phyloP scores from a whole-genome alignment of 1,284 basidiomycete species.

The Tylopilus sp. region DNA sequence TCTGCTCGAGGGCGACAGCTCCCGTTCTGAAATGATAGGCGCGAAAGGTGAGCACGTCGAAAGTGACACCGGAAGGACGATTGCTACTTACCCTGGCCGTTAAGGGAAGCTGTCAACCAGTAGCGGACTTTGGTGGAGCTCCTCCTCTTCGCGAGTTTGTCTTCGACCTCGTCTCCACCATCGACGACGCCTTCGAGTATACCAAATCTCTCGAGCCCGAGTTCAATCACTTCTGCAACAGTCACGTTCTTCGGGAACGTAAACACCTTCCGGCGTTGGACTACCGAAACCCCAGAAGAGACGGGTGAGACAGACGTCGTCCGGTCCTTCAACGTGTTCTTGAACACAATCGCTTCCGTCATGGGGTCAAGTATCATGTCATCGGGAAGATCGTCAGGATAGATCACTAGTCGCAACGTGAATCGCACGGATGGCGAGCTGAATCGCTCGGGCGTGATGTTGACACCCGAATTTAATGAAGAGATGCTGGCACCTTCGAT shows the following conservation, averaged over 20 bases:
- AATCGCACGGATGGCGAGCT: constrained; percentile 80
- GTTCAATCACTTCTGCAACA: constrained; percentile 93
- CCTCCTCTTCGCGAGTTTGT: constrained; percentile 78
- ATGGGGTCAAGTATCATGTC: constrained; percentile 90
- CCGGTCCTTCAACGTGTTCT: constrained; percentile 59
- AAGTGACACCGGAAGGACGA: neutral
- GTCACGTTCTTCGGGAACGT: constrained; percentile 91
- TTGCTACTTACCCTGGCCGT: constrained; percentile 57
- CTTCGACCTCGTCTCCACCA: constrained; percentile 95
- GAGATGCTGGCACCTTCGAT: constrained; percentile 38
- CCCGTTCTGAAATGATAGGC: constrained; percentile 53
- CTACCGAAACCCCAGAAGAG: constrained; percentile 54
- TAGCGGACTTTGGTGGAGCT: constrained; percentile 81
- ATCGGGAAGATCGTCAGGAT: constrained; percentile 87
- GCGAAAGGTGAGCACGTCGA: constrained; percentile 10
- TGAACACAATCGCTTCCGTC: constrained; percentile 88
- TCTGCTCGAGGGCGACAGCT: constrained; percentile 72
- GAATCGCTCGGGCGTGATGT: constrained; percentile 67
- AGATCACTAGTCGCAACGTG: constrained; percentile 81
- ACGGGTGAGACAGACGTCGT: constrained; percentile 40
- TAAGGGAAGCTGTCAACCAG: constrained; percentile 58
- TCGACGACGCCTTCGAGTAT: constrained; percentile 95
- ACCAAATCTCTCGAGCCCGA: constrained; percentile 87
- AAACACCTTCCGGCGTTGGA: constrained; percentile 70
- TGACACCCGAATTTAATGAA: constrained; percentile 41